A percentile compares a stretch with the other conserved stretches of the same genome.
Conservation (phyloP, 257 asterid species). For the Penstemon davidsonii region DNA sequence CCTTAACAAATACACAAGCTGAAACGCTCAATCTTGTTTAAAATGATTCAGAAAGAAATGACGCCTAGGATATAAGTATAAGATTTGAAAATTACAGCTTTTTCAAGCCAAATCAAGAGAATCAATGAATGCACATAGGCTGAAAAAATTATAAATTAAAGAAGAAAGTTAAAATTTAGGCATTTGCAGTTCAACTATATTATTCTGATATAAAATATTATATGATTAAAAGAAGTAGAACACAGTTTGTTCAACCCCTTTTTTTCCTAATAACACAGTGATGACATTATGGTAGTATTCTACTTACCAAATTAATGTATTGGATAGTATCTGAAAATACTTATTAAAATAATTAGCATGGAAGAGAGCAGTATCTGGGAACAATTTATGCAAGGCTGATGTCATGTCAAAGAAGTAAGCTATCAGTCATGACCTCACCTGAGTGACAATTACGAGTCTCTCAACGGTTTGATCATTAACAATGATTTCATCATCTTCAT, state of each 20-base stretch:
- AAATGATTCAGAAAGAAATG: conserved; percentile 5
- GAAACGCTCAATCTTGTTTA: background rate
- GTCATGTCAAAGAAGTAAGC: conserved; percentile 18
- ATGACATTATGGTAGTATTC: background rate
- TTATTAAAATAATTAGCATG: conserved; percentile 17
- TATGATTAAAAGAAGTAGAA: background rate
- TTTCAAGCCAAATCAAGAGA: conserved; percentile 8
- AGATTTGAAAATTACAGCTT: background rate
- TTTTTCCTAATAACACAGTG: background rate
- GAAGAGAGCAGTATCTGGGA: conserved; percentile 11
- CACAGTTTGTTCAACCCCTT: background rate
- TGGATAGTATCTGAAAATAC: background rate
- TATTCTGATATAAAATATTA: background rate
- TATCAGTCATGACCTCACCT: conserved; percentile 45
- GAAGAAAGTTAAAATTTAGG: conserved; percentile 7
- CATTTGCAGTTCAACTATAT: conserved; percentile 1
- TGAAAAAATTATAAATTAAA: background rate
- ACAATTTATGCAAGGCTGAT: background rate
- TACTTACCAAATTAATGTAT: background rate
- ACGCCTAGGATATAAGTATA: conserved; percentile 15
- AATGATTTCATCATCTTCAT: conserved; percentile 66
- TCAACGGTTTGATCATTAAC: conserved; percentile 71
- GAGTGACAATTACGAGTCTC: conserved; percentile 82
- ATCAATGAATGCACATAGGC: background rate
- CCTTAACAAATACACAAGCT: background rate